Conservation (phyloP, 2,329 filamentous ascomycete species). For the Xylariomycetidae sp. region DNA sequence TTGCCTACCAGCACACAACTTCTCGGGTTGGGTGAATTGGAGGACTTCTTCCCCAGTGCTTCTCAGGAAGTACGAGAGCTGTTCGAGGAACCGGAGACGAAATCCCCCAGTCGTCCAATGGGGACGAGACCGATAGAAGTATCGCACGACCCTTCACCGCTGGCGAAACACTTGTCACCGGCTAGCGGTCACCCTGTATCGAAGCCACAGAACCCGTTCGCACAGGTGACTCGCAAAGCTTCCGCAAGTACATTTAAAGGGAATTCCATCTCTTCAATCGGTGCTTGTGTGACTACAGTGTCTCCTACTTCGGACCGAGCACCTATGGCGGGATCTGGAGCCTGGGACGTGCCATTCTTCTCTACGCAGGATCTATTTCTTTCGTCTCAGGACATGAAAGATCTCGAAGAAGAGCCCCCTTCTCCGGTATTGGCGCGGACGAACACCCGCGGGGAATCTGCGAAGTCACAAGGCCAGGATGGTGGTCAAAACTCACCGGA, state of each 20-base stretch:
- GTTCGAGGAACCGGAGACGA: slow-evolving; percentile 28
- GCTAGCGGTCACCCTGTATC: too few relatives aligned
- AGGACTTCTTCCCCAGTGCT: slow-evolving; percentile 50
- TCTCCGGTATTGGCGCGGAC: slow-evolving; percentile 9
- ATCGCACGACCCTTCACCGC: not conserved
- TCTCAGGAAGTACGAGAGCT: slow-evolving; percentile 51
- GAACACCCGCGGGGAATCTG: not conserved
- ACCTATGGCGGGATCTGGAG: slow-evolving; percentile 3
- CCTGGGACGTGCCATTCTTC: slow-evolving; percentile 28
- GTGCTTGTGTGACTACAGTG: too few relatives aligned
- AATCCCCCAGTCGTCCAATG: not conserved
- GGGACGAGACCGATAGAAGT: not conserved
- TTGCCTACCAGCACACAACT: slow-evolving; percentile 43
- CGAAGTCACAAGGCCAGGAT: too few relatives aligned
- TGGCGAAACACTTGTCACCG: not conserved
- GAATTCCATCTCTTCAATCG: too few relatives aligned
- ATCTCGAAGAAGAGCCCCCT: slow-evolving; percentile 28
- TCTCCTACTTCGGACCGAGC: too few relatives aligned
- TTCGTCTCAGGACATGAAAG: slow-evolving; percentile 41
- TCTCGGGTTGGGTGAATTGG: slow-evolving; percentile 42
- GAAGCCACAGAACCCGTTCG: too few relatives aligned
- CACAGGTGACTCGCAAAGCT: too few relatives aligned
- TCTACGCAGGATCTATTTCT: slow-evolving; percentile 41
- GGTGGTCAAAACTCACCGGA: too few relatives aligned
- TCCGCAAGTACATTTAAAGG: too few relatives aligned